Conservation (phyloP, 306 rosid species). For the Cercis canadensis region DNA sequence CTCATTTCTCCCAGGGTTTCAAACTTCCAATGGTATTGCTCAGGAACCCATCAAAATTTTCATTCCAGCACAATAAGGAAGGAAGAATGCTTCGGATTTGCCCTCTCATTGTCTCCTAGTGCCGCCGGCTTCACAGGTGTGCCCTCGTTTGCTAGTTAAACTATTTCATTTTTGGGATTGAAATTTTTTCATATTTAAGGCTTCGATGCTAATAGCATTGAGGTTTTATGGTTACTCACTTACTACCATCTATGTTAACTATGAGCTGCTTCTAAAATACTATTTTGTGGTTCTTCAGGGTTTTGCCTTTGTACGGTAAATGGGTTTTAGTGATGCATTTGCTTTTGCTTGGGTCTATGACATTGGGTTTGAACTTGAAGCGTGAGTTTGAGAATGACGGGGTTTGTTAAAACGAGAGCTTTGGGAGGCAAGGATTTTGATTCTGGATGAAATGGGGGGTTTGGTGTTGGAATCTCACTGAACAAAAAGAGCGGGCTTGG, state of each 20-base stretch:
- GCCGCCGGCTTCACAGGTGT: not conserved
- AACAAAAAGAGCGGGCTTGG: not conserved
- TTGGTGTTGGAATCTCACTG: not conserved
- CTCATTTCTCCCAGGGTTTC: too few species aligned
- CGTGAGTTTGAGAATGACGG: not conserved
- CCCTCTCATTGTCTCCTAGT: not conserved
- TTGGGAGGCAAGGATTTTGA: not conserved
- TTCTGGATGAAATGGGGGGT: not conserved
- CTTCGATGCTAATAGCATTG: too few species aligned
- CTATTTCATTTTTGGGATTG: not conserved
- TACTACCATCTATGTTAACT: not conserved
- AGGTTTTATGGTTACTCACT: not conserved
- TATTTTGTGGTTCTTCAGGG: slow-evolving; percentile 4
- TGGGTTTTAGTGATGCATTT: not conserved
- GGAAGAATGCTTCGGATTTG: not conserved
- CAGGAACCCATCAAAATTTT: too few species aligned
- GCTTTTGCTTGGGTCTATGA: not conserved
- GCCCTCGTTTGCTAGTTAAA: not conserved
- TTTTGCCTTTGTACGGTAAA: not conserved
- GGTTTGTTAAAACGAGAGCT: too few species aligned
- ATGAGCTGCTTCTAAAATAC: not conserved
- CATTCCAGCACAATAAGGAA: not conserved
- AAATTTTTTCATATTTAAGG: not conserved
- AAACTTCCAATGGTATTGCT: too few species aligned
- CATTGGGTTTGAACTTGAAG: not conserved